A percentile compares a stretch with the other conserved stretches of the same genome.
Conservation (phyloP, 768 basidiomycete species). For the Phaeolepiota aurea region DNA sequence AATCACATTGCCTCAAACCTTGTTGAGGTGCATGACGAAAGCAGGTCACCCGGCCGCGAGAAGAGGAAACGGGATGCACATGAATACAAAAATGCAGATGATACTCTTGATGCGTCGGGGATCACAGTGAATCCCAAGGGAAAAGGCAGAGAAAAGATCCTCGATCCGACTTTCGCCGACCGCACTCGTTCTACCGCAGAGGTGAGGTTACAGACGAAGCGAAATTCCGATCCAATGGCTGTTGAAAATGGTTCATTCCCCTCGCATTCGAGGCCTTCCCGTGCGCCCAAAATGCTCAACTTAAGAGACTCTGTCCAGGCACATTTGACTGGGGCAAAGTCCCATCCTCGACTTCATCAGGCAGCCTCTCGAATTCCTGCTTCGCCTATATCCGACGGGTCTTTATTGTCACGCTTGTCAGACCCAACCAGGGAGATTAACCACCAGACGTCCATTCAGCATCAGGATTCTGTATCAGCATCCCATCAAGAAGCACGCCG, state of each 20-base stretch:
- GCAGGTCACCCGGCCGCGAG: neutral
- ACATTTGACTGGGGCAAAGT: constrained; percentile 13
- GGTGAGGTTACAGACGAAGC: neutral
- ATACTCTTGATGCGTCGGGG: neutral
- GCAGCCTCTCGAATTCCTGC: too few relatives aligned
- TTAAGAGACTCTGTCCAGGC: constrained; percentile 41
- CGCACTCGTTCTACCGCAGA: neutral
- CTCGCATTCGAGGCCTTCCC: neutral
- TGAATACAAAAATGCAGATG: neutral
- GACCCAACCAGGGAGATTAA: neutral
- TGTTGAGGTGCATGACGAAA: neutral
- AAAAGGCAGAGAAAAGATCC: constrained; percentile 1
- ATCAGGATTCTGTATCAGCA: neutral
- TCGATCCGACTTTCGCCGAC: neutral
- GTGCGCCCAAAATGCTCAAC: constrained; percentile 26
- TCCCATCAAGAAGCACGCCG: neutral
- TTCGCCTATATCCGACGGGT: too few relatives aligned
- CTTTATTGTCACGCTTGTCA: constrained; percentile 4
- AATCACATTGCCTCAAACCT: neutral
- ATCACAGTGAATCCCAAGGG: constrained; percentile 2
- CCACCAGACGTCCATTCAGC: constrained; percentile 1
- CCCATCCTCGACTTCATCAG: too few relatives aligned
- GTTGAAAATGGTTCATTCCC: neutral
- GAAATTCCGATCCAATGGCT: neutral
- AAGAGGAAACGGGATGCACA: neutral